These are phyloP conservation scores for Trichoderma hamatum DNA, from an alignment of 2,329 filamentous ascomycete genomes.

Conservation along the genomic window DNA sequence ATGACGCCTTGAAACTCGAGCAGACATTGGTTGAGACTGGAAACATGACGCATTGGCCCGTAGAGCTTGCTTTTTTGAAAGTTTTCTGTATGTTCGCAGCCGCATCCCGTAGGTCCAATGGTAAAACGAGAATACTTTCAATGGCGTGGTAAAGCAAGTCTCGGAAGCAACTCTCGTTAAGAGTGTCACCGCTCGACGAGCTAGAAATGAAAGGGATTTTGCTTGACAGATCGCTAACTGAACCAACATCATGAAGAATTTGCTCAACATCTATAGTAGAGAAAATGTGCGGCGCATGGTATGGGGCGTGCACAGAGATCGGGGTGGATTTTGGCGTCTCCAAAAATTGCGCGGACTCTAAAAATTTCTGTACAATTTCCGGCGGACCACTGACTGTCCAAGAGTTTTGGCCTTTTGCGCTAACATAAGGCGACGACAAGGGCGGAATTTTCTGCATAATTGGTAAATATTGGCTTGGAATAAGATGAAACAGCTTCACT, in stretches of 20 bases:
- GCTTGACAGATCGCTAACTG: not conserved
- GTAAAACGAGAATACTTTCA: conserved; percentile 13
- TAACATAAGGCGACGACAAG: conserved; percentile 20
- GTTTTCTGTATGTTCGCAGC: conserved; percentile 5
- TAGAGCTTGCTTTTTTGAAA: not conserved
- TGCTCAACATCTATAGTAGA: conserved; percentile 6
- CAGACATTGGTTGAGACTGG: conserved; percentile 5
- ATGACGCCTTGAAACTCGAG: conserved; percentile 1
- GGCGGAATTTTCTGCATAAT: not conserved
- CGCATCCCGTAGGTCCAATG: conserved; percentile 5
- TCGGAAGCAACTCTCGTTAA: not conserved
- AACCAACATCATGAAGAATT: conserved; percentile 9
- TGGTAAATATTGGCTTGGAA: not conserved
- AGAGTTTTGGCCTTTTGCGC: conserved; percentile 14
- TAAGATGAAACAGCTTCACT: not conserved
- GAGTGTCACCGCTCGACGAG: not conserved
- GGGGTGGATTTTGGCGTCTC: conserved; percentile 1
- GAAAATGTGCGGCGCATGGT: conserved; percentile 21
- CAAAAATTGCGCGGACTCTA: not conserved
- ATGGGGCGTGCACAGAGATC: conserved; percentile 8
- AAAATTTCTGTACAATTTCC: conserved; percentile 7
- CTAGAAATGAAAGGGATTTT: conserved; percentile 6
- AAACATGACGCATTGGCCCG: not conserved
- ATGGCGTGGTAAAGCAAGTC: conserved; percentile 3
- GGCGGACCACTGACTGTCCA: conserved; percentile 22